Base-by-base conservation (phyloP, 129 eudicot species). In the Heracleum sosnowskyi region DNA sequence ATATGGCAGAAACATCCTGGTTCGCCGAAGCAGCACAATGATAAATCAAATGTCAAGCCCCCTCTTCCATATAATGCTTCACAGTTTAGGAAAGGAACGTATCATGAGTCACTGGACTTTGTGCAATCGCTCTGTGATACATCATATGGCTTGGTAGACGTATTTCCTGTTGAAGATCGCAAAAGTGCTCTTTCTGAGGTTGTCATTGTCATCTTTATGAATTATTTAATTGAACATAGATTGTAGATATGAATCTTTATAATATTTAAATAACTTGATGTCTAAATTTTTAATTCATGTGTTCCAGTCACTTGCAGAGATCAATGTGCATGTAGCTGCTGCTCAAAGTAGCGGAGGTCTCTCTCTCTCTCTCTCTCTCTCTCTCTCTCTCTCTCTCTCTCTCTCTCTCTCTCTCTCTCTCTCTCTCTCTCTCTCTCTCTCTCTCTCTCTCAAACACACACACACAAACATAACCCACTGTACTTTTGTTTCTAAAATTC, bases 161-260 rank as follows among this genome's bases (percentile, higher is more conserved):
- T 95, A 46, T 92, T 95, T 87, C 97, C 99, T 6, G 84, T 91
- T 87, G 99, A 95, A 85, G 99, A 95, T 81, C 97, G 99, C 74
- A 92, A 95, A 88, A 85, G 90, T 84, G 99, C 99, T 35, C 97
- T 95, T 76, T 84, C 92, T 79, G 99, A 95, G 99, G 99, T 95
- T 80, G 84, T 76, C 72, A 51, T 77, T 64, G 57, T 69, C 75
- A 29, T 71, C 46, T 68, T 64, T n/a, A n/a, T 53, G n/a, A 57
- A 7, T 10, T 28, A 57, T 57, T 73, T 24, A 2, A 2, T n/a
- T 57, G 18, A 47, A 57, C 39, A 44, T 44, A 72, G n/a, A 39
- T 40, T 70, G 22, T 46, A 28, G n/a, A 51, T 16, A 15, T 17
- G 36, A 15, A 53, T 73, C 83, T 45, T 36, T 62, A 55, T 45